Evolutionary conservation across 257 asterid genomes (phyloP).

Genomic region (Cinchona pubescens): DNA sequence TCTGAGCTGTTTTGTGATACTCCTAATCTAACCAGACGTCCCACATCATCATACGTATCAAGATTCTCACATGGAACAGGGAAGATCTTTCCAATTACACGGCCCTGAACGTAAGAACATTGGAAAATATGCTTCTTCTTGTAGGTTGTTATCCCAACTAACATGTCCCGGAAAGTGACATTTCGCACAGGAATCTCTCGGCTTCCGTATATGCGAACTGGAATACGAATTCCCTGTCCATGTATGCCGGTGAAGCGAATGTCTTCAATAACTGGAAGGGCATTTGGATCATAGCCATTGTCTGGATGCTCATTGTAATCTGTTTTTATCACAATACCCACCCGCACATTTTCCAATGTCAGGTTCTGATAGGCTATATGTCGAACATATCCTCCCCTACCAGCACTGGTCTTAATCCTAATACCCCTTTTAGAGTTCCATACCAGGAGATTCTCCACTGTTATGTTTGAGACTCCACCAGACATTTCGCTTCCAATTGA

Average conservation of each 20-base stretch:
- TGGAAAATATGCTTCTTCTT: conserved; percentile 86
- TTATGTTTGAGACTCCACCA: conserved; percentile 75
- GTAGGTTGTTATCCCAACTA: conserved; percentile 78
- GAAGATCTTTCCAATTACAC: conserved; percentile 69
- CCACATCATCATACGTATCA: conserved; percentile 64
- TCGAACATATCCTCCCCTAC: conserved; percentile 81
- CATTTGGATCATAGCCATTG: conserved; percentile 62
- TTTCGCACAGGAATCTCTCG: conserved; percentile 64
- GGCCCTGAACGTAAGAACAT: conserved; percentile 81
- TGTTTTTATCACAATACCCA: conserved; percentile 81
- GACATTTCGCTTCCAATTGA: conserved; percentile 98
- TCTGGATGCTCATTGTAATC: conserved; percentile 93
- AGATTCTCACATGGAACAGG: conserved; percentile 84
- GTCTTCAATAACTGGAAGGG: conserved; percentile 68
- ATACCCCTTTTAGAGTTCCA: conserved; percentile 88
- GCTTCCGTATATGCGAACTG: conserved; percentile 86
- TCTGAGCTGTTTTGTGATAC: conserved; percentile 30
- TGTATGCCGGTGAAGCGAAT: conserved; percentile 63
- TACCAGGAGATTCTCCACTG: conserved; percentile 69
- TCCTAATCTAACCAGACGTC: conserved; percentile 48
- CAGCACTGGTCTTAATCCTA: conserved; percentile 80
- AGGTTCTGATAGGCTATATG: conserved; percentile 61
- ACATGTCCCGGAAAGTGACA: conserved; percentile 65
- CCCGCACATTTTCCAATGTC: conserved; percentile 75
- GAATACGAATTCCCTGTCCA: conserved; percentile 83